phyloP scores from a whole-genome alignment of 1,284 basidiomycete genomes.

The Sparassis latifolia region DNA sequence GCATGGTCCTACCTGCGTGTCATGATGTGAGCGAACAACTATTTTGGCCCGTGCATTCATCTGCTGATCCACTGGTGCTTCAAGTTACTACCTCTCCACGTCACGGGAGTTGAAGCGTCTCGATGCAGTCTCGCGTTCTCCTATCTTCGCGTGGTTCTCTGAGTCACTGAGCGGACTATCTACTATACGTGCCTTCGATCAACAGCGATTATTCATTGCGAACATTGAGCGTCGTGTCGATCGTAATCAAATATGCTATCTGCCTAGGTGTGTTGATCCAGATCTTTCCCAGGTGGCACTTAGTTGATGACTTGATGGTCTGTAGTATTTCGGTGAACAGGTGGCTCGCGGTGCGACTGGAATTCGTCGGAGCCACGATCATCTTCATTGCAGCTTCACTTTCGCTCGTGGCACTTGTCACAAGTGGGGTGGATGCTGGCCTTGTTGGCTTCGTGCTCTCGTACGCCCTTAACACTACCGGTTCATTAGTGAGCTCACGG shows the following conservation, averaged over 20 bases:
- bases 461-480: conserved; percentile 80
- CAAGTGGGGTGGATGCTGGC: conserved; percentile 79
- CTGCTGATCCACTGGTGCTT: not conserved
- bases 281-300: not conserved
- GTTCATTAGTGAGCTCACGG: conserved; percentile 47
- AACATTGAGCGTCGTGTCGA: conserved; percentile 80
- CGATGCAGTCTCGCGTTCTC: conserved; percentile 85
- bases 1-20: conserved; percentile 71
- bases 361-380: conserved; percentile 79
- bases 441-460: conserved; percentile 88
- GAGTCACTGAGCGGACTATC: conserved; percentile 82
- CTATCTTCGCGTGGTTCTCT: conserved; percentile 87
- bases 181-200: conserved; percentile 80
- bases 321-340: conserved; percentile 65
- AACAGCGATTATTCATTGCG: conserved; percentile 67
- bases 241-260: conserved; percentile 78
- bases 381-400: conserved; percentile 72
- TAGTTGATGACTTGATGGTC: not conserved
- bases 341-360: conserved; percentile 77
- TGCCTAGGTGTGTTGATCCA: conserved; percentile 32
- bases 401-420: conserved; percentile 65
- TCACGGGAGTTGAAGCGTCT: conserved; percentile 90
- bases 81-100: conserved; percentile 86
- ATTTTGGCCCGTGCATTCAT: not conserved
- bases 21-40: conserved; percentile 51